phyloP scores from a whole-genome alignment of 1,139 yeast species.

The Geotrichum bryndzae region DNA sequence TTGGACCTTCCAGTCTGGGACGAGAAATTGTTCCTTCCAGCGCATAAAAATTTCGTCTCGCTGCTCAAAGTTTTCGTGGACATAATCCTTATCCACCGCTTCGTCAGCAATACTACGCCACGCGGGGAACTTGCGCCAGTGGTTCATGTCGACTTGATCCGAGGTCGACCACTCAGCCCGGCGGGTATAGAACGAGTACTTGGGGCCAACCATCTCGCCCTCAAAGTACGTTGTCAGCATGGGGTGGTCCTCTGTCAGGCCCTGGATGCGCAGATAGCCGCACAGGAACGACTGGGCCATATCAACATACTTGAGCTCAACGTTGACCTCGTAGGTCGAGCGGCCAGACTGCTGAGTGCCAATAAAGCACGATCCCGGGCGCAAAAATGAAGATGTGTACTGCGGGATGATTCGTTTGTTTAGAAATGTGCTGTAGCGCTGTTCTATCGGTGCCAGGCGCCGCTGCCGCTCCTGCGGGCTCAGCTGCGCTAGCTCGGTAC shows the following conservation, averaged over 20 bases:
- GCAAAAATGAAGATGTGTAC: slow-evolving; percentile 34
- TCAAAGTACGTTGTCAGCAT: slow-evolving; percentile 81
- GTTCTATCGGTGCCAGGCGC: slow-evolving; percentile 18
- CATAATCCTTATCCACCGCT: slow-evolving; percentile 30
- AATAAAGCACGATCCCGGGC: slow-evolving; percentile 56
- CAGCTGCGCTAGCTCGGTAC: not conserved
- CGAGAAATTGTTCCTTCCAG: slow-evolving; percentile 86
- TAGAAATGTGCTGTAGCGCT: slow-evolving; percentile 16
- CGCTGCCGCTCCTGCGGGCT: not conserved
- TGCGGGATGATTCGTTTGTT: slow-evolving; percentile 17
- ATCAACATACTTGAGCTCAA: slow-evolving; percentile 68
- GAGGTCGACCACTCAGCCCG: slow-evolving; percentile 55
- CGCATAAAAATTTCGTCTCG: slow-evolving; percentile 72
- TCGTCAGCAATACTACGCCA: slow-evolving; percentile 41
- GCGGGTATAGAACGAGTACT: slow-evolving; percentile 43
- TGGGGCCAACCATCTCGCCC: slow-evolving; percentile 74
- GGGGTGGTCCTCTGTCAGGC: slow-evolving; percentile 70
- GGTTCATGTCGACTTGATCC: slow-evolving; percentile 67
- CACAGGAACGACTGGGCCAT: slow-evolving; percentile 54
- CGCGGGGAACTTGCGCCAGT: slow-evolving; percentile 75
- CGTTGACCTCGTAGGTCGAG: slow-evolving; percentile 60
- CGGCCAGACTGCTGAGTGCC: slow-evolving; percentile 76
- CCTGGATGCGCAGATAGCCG: slow-evolving; percentile 75
- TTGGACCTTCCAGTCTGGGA: slow-evolving; percentile 70
- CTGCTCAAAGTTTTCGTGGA: slow-evolving; percentile 31